Evolutionary conservation across 441 rosid species (phyloP).

Genomic region (Pelargonium citronellum): DNA sequence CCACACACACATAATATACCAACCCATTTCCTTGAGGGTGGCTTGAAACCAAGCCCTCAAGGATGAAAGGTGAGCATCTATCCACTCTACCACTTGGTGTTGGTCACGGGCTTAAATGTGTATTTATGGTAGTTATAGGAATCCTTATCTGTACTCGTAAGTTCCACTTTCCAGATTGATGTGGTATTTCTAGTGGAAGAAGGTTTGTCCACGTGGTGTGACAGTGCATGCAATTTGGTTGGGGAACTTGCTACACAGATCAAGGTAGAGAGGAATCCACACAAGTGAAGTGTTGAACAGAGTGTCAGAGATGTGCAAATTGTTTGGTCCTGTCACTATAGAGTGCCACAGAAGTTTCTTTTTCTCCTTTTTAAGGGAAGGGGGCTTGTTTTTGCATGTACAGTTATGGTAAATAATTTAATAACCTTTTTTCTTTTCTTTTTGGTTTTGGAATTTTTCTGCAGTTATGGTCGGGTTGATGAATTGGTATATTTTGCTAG

Average conservation of each 20-base stretch:
- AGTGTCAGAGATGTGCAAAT: too few species aligned
- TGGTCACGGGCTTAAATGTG: background rate
- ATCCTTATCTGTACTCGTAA: background rate
- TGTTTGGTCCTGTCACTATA: background rate
- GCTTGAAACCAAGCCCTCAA: too few species aligned
- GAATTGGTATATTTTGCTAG: conserved; percentile 94
- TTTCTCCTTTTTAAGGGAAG: background rate
- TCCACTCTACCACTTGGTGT: too few species aligned
- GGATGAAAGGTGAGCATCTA: too few species aligned
- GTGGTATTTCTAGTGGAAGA: background rate
- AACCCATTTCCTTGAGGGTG: too few species aligned
- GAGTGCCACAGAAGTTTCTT: background rate
- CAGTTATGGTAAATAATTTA: background rate
- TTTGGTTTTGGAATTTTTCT: conserved; percentile 23
- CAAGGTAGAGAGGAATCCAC: background rate
- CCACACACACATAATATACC: too few species aligned
- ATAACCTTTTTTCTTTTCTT: background rate
- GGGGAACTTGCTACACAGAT: background rate
- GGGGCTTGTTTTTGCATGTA: background rate
- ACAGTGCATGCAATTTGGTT: background rate
- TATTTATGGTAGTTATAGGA: background rate
- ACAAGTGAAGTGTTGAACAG: background rate
- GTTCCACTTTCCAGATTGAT: background rate
- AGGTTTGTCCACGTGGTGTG: background rate
- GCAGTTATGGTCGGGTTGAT: conserved; percentile 95